These are phyloP conservation scores for Solidago caesia DNA, from an alignment of 129 eudicot species.

Conservation along the genomic window DNA sequence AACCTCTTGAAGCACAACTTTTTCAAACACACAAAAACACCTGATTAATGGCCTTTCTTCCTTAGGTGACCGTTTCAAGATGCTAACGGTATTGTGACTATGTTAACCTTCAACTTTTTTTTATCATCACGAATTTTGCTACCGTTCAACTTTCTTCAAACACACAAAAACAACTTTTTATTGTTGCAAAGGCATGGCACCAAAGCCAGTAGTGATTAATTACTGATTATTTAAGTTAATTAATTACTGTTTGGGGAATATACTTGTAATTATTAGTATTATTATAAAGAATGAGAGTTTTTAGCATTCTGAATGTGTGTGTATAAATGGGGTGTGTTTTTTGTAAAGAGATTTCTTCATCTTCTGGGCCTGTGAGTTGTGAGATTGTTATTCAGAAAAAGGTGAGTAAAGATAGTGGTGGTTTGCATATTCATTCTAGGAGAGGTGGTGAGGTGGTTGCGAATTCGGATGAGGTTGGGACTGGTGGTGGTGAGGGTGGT, in stretches of 20 bases:
- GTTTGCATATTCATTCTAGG: conserved; percentile 38
- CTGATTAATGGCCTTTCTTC: no score
- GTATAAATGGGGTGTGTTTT: conserved; percentile 85
- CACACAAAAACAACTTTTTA: no score
- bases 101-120: no score
- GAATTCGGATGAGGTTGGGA: conserved; percentile 25
- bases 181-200: no score
- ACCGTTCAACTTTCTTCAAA: no score
- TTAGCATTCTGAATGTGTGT: conserved; percentile 18
- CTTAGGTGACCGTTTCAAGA: no score
- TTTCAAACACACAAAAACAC: no score
- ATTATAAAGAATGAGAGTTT: conserved; percentile 37
- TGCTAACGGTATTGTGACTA: no score
- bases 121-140: no score
- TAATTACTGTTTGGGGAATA: conserved; percentile 33
- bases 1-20: no score
- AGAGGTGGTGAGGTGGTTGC: conserved; percentile 49
- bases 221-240: conserved; percentile 36
- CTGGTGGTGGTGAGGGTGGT: neutral
- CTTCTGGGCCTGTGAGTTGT: conserved; percentile 47
- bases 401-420: conserved; percentile 37
- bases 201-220: no score
- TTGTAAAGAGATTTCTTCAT: conserved; percentile 65
- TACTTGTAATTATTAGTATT: conserved; percentile 32
- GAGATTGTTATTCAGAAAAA: conserved; percentile 45